Evolutionary conservation across 2,329 filamentous ascomycete genomes (phyloP), one percentile per base, ranked within the genome.

Genomic region (Epichloe gansuensis): DNA sequence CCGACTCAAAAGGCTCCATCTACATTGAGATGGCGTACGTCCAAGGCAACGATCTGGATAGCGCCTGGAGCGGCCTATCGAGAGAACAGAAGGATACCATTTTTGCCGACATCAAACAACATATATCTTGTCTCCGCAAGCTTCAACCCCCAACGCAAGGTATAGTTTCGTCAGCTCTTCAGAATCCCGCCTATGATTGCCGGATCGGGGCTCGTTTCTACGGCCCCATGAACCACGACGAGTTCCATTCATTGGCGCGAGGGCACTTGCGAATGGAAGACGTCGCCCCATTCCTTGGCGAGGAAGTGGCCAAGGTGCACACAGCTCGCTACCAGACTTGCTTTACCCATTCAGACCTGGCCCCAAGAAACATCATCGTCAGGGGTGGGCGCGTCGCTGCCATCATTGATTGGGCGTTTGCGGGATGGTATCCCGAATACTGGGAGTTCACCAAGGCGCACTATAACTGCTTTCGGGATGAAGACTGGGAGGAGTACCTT

Each of bases 401-500:
- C 4, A 59, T 64, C n/a, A 58, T 67, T 41, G 63, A 66, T 48
- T 66, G 62, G 61, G 63, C 39, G 4, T 63, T 62, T 56, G 53
- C 68, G 3, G 68, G 68, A 51, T 66, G 64, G 61, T 65, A 65
- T 53, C 64, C 63, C 1, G 63, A 65, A 49, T 64, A 65, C 53
- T 66, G 61, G 63, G 63, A 65, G 51, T 57, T 51, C 34, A 53
- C 47, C 5, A 64, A 59, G 57, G 59, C 58, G 44, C 57, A 64
- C 53, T 65, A 59, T 36, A 55, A 57, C 52, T 56, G 27, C 36
- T 53, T 56, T 21, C 45, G 39, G 2, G 34, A 11, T 4, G 42
- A 58, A 15, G 56, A 57, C 25, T 62, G 58, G 59, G 53, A 55
- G 13, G 54, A 60, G 17, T 51, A 55, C 21, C 45, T 65, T 46